These are phyloP conservation scores for Lactarius pseudohatsudake DNA, from an alignment of 768 basidiomycete species.

Conservation along the genomic window DNA sequence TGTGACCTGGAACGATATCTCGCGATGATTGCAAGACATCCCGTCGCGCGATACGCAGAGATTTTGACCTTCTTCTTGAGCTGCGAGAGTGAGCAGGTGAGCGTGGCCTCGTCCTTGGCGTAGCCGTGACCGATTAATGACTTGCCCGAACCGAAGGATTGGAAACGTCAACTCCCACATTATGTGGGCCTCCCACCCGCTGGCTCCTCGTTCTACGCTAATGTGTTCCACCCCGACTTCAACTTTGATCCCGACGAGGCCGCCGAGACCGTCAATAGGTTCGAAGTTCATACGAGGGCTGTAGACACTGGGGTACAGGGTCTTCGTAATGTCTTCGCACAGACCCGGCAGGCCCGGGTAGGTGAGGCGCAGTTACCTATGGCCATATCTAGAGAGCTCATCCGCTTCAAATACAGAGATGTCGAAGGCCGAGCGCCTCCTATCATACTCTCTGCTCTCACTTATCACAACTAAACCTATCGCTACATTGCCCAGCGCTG, in stretches of 20 bases:
- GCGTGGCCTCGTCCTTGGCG: conserved; percentile 32
- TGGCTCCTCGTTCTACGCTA: conserved; percentile 75
- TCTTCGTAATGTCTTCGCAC: conserved; percentile 60
- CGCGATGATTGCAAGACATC: conserved; percentile 66
- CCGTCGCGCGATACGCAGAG: conserved; percentile 75
- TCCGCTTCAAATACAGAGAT: conserved; percentile 51
- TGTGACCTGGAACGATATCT: conserved; percentile 83
- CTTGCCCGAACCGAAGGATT: conserved; percentile 52
- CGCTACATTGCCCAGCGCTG: conserved; percentile 48
- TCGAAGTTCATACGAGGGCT: conserved; percentile 63
- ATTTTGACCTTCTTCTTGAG: conserved; percentile 77
- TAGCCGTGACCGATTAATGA: not conserved
- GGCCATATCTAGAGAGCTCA: not conserved
- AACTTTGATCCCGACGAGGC: conserved; percentile 79
- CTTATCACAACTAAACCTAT: conserved; percentile 70
- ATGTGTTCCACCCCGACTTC: conserved; percentile 82
- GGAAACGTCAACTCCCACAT: conserved; percentile 61
- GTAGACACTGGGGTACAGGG: conserved; percentile 69
- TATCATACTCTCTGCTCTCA: conserved; percentile 73
- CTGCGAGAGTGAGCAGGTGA: conserved; percentile 71
- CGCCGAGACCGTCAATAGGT: conserved; percentile 53
- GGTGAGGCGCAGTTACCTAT: conserved; percentile 43
- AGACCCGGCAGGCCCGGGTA: conserved; percentile 62
- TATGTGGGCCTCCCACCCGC: conserved; percentile 61
- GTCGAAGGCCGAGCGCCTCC: conserved; percentile 70